Evolutionary conservation across 768 basidiomycete genomes (phyloP).

Genomic region (Leucocoprinus leucothites): DNA sequence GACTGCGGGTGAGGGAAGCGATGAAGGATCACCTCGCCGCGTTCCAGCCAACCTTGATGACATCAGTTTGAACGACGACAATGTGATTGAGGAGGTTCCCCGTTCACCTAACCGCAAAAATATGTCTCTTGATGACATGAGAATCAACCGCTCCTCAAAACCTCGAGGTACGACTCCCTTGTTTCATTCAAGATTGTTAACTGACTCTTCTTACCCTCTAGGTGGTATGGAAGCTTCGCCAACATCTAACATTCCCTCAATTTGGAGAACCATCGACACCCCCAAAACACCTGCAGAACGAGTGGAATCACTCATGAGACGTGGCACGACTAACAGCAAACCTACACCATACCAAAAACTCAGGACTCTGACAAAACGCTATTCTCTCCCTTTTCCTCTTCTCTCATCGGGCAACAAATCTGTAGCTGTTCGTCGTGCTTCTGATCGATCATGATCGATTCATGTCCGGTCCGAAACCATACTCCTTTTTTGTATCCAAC

Average conservation of each 20-base stretch:
- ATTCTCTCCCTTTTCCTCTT: conserved; percentile 43
- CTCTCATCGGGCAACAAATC: conserved; percentile 23
- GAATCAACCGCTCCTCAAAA: not conserved
- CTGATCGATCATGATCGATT: conserved; percentile 10
- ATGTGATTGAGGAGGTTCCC: conserved; percentile 7
- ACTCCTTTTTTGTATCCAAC: not conserved
- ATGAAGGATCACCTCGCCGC: not conserved
- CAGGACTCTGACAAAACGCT: conserved; percentile 45
- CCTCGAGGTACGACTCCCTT: not conserved
- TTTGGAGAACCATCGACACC: conserved; percentile 46
- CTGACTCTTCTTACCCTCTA: not conserved
- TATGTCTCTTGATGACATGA: conserved; percentile 11
- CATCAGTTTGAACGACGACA: conserved; percentile 10
- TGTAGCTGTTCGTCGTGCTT: not conserved
- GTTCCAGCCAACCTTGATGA: conserved; percentile 7
- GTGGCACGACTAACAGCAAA: conserved; percentile 18
- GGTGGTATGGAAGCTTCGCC: not conserved
- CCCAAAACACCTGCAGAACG: conserved; percentile 31
- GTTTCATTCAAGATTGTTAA: not conserved
- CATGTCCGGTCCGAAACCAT: not conserved
- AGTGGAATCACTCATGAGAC: conserved; percentile 26
- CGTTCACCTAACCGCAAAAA: conserved; percentile 6
- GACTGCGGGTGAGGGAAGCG: not conserved
- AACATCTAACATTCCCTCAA: conserved; percentile 36
- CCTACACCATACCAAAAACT: conserved; percentile 35